Evolutionary conservation across 768 basidiomycete species (phyloP).

Genomic region (Trametes elegans): DNA sequence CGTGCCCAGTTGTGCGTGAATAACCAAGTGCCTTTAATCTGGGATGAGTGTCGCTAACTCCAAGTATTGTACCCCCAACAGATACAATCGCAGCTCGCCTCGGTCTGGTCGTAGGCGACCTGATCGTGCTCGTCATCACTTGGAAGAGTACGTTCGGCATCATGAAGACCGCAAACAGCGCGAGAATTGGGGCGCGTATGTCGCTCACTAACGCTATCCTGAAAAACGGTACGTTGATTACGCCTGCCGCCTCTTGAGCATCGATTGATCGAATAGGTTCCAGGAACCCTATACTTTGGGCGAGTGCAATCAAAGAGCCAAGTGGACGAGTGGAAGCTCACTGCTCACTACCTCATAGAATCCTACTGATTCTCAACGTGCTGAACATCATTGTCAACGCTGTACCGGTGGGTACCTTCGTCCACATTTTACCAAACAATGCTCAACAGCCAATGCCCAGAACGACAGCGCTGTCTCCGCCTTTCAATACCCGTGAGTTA

Average conservation of each 20-base stretch:
- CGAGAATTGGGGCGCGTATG: neutral
- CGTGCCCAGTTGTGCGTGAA: no score
- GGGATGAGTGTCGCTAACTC: no score
- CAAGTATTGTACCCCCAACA: no score
- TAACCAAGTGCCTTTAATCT: no score
- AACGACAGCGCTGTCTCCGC: constrained; percentile 5
- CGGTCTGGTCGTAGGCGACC: constrained; percentile 6
- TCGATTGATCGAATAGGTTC: neutral
- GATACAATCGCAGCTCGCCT: neutral
- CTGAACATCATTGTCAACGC: constrained; percentile 9
- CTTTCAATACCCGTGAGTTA: constrained; percentile 11
- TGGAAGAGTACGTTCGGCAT: constrained; percentile 10
- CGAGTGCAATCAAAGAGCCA: no score
- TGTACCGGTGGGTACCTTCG: neutral
- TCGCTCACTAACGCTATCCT: constrained; percentile 4
- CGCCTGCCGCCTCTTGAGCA: no score
- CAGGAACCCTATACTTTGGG: constrained; percentile 11
- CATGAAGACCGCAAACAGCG: neutral
- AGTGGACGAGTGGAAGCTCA: neutral
- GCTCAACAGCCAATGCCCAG: neutral
- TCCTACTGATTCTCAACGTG: constrained; percentile 5
- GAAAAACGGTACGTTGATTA: constrained; percentile 13
- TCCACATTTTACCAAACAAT: neutral
- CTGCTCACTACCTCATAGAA: neutral
- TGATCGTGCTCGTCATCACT: constrained; percentile 5